Base-by-base conservation (phyloP, 805 yeast species). In the Wickerhamiella hasegawae region DNA sequence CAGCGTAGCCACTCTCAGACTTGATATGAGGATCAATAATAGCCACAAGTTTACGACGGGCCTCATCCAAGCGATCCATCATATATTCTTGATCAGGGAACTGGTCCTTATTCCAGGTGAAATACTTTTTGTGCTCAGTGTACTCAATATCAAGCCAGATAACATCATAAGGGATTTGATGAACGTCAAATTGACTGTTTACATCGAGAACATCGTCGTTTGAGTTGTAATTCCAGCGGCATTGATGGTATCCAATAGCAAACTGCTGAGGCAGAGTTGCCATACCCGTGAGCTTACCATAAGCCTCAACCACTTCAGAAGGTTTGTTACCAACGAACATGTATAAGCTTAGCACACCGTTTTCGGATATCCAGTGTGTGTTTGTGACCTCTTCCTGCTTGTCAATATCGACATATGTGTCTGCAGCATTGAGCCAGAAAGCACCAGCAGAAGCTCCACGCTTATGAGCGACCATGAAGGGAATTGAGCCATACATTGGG, bases 61-160 rank as follows among this genome's bases (percentile, higher is more conserved):
- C 71, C 33, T 61, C 63, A 40, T 69, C 84, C 33, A 90, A 60
- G 40, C 66, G 66, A 2, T 56, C 48, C 53, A 83, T 54, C 85
- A 90, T 73, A 14, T 62, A 54, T 30, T 65, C 68, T 2, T 92
- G 93, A 44, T 77, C 66, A 0, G 92, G 83, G 55, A 87, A 90
- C 4, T 65, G 52, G 31, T 70, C 70, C 18, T 65, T 57, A 47
- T 80, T 69, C 98, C 98, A 90, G 1, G 95, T 84, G 55, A 90
- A 90, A 54, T 82, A 90, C 57, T 82, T 77, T 54, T 79, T 83
- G 17, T 68, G 61, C 42, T 81, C 87, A 0, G 96, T 72, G 56
- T 90, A 90, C 52, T 87, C 98, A 32, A 90, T 70, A 55, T 90
- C 97, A 27, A 90, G 66, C 98, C 98, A 90, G 34, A 90, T 78